Percentiles rank a stretch among this genome's conserved stretches.
phyloP scores from a whole-genome alignment of 2,329 filamentous ascomycete species.

The Verticillium isaacii region DNA sequence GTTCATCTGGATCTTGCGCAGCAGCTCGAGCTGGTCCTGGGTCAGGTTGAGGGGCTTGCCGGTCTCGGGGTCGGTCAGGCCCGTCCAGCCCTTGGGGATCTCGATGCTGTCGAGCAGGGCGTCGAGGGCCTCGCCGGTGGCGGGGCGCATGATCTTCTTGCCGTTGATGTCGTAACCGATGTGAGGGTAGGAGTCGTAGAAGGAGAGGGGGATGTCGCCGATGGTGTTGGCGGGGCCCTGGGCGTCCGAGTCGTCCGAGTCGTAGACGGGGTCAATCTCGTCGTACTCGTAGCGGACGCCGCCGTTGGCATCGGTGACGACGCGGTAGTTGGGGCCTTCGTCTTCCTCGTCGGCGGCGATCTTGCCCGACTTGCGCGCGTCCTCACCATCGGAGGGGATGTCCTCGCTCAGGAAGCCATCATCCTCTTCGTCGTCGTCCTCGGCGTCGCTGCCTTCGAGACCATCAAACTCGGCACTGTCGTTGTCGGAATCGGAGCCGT shows the following conservation, averaged over 20 bases:
- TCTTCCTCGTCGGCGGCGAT: constrained; percentile 29
- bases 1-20: constrained; percentile 84
- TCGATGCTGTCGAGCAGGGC: constrained; percentile 94
- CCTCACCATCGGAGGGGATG: constrained; percentile 34
- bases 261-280: constrained; percentile 91
- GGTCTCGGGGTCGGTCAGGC: constrained; percentile 87
- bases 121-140: constrained; percentile 89
- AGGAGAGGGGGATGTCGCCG: constrained; percentile 86
- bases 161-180: constrained; percentile 99
- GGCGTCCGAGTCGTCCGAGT: constrained; percentile 89
- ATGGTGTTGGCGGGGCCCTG: constrained; percentile 83
- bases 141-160: constrained; percentile 94
- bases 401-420: constrained; percentile 34
- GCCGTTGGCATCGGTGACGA: constrained; percentile 81
- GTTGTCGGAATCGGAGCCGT: constrained; percentile 24
- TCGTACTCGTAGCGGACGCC: constrained; percentile 86
- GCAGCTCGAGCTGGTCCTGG: constrained; percentile 80
- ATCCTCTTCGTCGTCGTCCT: constrained; percentile 32
- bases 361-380: constrained; percentile 18
- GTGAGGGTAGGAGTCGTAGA: constrained; percentile 96
- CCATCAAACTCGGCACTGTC: constrained; percentile 19
- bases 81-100: constrained; percentile 94
- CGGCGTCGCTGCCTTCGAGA: constrained; percentile 34
- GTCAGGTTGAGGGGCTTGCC: constrained; percentile 88
- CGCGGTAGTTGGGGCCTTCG: constrained; percentile 42